Percentiles rank a stretch among this genome's conserved stretches.
These are phyloP conservation scores for thale cress (Arabidopsis thaliana) DNA, from an alignment of 345 rosid species.

Conservation along the genomic window TAIR10.1 NC_003071.7:17244501-17245000, in stretches of 20 bases:
- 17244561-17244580: slow-evolving; percentile 17
- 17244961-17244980: slow-evolving; percentile 23
- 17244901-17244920: slow-evolving; percentile 12
- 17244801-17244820: slow-evolving; percentile 7
- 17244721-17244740: slow-evolving; percentile 22
- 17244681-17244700: slow-evolving; percentile 43
- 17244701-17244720: slow-evolving; percentile 41
- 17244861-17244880: slow-evolving; percentile 14
- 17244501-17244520: slow-evolving; percentile 9
- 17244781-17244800: slow-evolving; percentile 21
- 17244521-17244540: background rate
- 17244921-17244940: slow-evolving; percentile 21
- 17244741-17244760: slow-evolving; percentile 31
- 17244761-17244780: slow-evolving; percentile 34
- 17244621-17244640: slow-evolving; percentile 31
- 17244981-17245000: slow-evolving; percentile 7
- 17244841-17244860: background rate
- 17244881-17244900: background rate
- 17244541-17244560: slow-evolving; percentile 27
- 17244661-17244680: slow-evolving; percentile 45
- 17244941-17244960: background rate
- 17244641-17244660: slow-evolving; percentile 43
- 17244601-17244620: slow-evolving; percentile 19
- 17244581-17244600: background rate
- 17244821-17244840: slow-evolving; percentile 1